Conservation (phyloP, 306 rosid genomes). For the Cicer pinnatifidum region DNA sequence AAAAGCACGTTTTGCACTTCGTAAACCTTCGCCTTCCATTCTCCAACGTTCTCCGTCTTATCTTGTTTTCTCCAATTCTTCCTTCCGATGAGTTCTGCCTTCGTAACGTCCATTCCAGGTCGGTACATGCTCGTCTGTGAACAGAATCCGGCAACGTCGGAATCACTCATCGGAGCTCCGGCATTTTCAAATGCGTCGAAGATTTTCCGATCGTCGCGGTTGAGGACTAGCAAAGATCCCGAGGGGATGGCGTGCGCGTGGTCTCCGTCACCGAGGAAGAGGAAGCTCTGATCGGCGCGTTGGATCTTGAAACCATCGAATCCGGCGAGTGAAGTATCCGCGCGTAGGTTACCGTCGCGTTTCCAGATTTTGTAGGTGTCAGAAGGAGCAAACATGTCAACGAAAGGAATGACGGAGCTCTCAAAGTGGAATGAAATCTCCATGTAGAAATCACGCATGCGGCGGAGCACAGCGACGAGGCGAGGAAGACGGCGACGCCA, state of each 20-base stretch:
- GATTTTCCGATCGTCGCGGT: slow-evolving; percentile 71
- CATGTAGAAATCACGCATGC: slow-evolving; percentile 98
- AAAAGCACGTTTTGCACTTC: slow-evolving; percentile 85
- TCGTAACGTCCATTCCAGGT: slow-evolving; percentile 96
- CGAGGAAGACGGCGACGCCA: slow-evolving; percentile 94
- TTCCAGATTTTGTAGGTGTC: slow-evolving; percentile 96
- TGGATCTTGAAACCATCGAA: slow-evolving; percentile 94
- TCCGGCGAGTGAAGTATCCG: slow-evolving; percentile 72
- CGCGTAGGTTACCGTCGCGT: slow-evolving; percentile 88
- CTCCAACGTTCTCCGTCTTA: slow-evolving; percentile 84
- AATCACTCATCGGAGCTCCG: slow-evolving; percentile 74
- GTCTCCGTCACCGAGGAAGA: slow-evolving; percentile 91
- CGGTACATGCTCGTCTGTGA: slow-evolving; percentile 85
- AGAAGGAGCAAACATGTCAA: slow-evolving; percentile 83
- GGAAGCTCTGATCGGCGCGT: slow-evolving; percentile 94
- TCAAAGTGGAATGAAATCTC: slow-evolving; percentile 95
- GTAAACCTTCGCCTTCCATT: slow-evolving; percentile 83
- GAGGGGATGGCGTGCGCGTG: slow-evolving; percentile 50
- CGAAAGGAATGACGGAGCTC: slow-evolving; percentile 95
- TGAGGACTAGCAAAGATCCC: slow-evolving; percentile 75
- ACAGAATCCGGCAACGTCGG: slow-evolving; percentile 79
- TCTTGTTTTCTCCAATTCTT: slow-evolving; percentile 94
- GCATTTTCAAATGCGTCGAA: slow-evolving; percentile 91
- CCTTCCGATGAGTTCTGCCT: slow-evolving; percentile 80
- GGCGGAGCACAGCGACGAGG: slow-evolving; percentile 71